Base-by-base conservation (phyloP, 176 grass and related monocot genomes). In the Dactylis glomerata region DNA sequence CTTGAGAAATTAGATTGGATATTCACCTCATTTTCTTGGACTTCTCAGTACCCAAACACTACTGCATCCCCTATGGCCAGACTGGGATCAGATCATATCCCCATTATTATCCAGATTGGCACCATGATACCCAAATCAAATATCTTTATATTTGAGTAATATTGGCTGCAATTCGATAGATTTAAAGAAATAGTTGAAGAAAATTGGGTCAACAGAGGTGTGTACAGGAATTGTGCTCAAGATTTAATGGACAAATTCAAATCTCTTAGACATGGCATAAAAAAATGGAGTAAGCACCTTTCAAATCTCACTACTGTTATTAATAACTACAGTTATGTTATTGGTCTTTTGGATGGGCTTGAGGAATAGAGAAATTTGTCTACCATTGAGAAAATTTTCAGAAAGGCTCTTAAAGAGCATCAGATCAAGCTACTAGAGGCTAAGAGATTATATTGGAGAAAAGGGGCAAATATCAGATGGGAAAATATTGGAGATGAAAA, bases 341-440 rank as follows among this genome's bases (percentile, higher is more conserved):
- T 40, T 7, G 6, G 5, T 40, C 1, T 40, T 1, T 1, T 40
- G 0, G 58, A 30, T 15, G 27, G 10, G 2, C 0, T 62, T 0
- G 58, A 62, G 14, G 58, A 62, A 4, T 2, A 28, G 14, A 28
- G 26, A 5, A 3, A 1, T 3, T 1, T 62, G 0, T 14, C 26
- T 5, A 0, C 3, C 1, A 0, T 28, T 1, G 58, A 62, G 30
- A 5, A 2, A 2, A 62, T 30, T 1, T 62, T 62, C 26, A 62
- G 6, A 23, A 5, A 62, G 0, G 2, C 30, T 0, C 0, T 62
- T 4, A 27, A 30, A 12, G 5, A 28, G 1, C 58, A 62, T 13
- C 2, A 9, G 0, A 15, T 2, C 3, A 23, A 12, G 2, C 10
- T 62, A 0, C 3, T 62, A 3, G 9, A 62, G 1, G 10, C 24